Conservation (phyloP, 345 rosid genomes). For the Viola odorata region DNA sequence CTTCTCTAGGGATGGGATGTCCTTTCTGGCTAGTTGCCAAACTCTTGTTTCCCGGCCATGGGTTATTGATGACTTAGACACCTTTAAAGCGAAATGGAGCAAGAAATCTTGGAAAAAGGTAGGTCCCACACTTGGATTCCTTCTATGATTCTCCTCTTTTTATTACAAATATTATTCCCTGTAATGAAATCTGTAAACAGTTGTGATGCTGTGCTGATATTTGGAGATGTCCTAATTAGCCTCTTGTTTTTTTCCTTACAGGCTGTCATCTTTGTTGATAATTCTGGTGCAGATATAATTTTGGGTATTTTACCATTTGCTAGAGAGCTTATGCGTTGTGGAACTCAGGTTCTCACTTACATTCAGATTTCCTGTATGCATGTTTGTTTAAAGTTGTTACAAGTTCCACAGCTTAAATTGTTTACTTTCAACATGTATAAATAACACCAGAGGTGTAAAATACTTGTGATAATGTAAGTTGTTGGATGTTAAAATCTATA, state of each 20-base stretch:
- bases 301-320: slow-evolving; percentile 92
- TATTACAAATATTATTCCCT: not conserved
- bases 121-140: slow-evolving; percentile 8
- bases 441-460: too few relatives aligned
- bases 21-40: slow-evolving; percentile 90
- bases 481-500: too few relatives aligned
- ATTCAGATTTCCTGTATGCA: not conserved
- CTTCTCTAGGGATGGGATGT: slow-evolving; percentile 93
- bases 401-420: not conserved
- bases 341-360: slow-evolving; percentile 62
- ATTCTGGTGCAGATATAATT: slow-evolving; percentile 97
- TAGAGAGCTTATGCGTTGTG: slow-evolving; percentile 80
- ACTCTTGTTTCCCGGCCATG: slow-evolving; percentile 89
- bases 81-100: slow-evolving; percentile 71
- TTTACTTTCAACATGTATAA: not conserved
- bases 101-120: slow-evolving; percentile 97
- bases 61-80: slow-evolving; percentile 90
- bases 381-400: slow-evolving; percentile 4
- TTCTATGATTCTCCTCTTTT: not conserved
- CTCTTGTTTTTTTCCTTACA: slow-evolving; percentile 27
- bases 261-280: slow-evolving; percentile 93
- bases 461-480: too few relatives aligned
- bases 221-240: slow-evolving; percentile 16
- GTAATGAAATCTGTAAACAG: too few relatives aligned
- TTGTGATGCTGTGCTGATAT: not conserved